phyloP scores from a whole-genome alignment of 768 basidiomycete species.

The Suillus americanus region DNA sequence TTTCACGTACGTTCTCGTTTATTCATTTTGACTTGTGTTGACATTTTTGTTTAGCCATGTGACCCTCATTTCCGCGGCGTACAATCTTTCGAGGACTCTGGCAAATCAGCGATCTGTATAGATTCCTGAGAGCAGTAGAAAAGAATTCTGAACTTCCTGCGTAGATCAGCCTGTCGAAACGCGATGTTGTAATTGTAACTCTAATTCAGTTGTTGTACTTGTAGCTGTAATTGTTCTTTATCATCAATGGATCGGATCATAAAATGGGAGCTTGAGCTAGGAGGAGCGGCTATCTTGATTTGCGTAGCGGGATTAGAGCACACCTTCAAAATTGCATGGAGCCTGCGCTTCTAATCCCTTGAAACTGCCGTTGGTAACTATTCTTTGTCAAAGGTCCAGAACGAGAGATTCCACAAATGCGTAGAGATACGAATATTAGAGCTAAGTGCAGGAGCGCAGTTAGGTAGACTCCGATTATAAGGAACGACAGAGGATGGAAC shows the following conservation, averaged over 20 bases:
- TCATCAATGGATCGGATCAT: neutral
- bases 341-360: neutral
- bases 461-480: slow-evolving; percentile 17
- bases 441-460: slow-evolving; percentile 17
- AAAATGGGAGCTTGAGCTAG: neutral
- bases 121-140: neutral
- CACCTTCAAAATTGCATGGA: neutral
- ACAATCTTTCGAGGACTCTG: slow-evolving; percentile 73
- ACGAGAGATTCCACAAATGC: slow-evolving; percentile 18
- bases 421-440: slow-evolving; percentile 29
- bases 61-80: slow-evolving; percentile 81
- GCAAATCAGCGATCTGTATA: slow-evolving; percentile 3
- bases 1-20: slow-evolving; percentile 66
- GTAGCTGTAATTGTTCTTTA: neutral
- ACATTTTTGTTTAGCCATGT: slow-evolving; percentile 54
- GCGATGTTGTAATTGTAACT: neutral
- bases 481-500: slow-evolving; percentile 14
- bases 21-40: neutral
- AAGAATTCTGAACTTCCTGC: neutral
- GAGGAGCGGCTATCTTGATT: neutral
- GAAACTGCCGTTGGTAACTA: neutral
- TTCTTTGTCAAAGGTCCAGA: neutral
- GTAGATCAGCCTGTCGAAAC: neutral
- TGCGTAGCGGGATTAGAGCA: neutral
- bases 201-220: neutral